Evolutionary conservation across 371 early-diverging fungal species (phyloP).

Genomic region (Haplosporangium sp.): DNA sequence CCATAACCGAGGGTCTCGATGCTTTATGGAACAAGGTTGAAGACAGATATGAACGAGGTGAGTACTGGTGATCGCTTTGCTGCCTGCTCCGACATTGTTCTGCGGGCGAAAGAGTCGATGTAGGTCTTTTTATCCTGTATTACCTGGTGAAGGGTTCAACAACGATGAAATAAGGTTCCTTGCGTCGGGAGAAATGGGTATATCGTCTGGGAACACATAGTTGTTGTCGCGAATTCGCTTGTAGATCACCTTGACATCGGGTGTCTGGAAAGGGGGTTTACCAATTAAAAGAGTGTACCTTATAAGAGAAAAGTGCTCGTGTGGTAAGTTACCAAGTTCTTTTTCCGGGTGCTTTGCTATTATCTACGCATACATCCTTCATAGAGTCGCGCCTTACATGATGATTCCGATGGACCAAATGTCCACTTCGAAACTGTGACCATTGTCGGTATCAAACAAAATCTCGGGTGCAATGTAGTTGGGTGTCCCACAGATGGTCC

Average conservation of each 20-base stretch:
- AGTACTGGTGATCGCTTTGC: not conserved
- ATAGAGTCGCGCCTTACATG: conserved; percentile 63
- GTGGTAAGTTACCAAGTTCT: too few species aligned
- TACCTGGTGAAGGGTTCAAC: conserved; percentile 84
- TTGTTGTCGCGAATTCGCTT: conserved; percentile 81
- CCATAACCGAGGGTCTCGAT: conserved; percentile 58
- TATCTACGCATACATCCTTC: too few species aligned
- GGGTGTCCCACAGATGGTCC: conserved; percentile 98
- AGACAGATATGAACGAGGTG: conserved; percentile 6
- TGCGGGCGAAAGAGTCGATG: too few species aligned
- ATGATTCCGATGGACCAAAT: conserved; percentile 98
- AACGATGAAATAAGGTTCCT: conserved; percentile 82
- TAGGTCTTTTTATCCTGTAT: not conserved
- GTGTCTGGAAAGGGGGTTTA: conserved; percentile 96
- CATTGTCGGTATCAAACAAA: conserved; percentile 80
- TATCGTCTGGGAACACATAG: conserved; percentile 84
- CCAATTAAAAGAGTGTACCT: conserved; percentile 95
- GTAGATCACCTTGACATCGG: conserved; percentile 87
- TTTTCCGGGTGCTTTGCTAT: too few species aligned
- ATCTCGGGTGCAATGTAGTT: conserved; percentile 99
- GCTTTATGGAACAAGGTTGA: conserved; percentile 19
- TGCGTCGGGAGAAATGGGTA: conserved; percentile 76
- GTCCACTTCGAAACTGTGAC: conserved; percentile 98
- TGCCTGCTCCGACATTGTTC: too few species aligned
- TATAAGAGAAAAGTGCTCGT: too few species aligned